Evolutionary conservation across 306 rosid species (phyloP).

Genomic region (Quercus alba): DNA sequence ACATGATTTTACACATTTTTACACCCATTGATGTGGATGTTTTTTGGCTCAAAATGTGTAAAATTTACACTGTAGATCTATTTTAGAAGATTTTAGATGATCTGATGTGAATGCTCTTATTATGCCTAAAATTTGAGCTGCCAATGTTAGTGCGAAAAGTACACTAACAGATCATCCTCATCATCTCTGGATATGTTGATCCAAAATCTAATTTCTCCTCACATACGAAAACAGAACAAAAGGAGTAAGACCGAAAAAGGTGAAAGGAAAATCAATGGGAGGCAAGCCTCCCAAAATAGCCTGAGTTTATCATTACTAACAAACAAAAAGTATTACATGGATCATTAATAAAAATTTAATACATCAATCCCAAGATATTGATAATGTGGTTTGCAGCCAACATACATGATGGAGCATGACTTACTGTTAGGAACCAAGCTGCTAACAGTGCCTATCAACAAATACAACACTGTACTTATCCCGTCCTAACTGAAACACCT

Average conservation of each 20-base stretch:
- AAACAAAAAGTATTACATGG: not conserved
- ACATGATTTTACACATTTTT: no score
- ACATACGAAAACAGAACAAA: not conserved
- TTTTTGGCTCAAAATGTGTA: no score
- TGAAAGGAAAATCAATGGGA: not conserved
- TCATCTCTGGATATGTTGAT: no score
- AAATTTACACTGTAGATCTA: no score
- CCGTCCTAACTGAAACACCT: not conserved
- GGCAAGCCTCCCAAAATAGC: not conserved
- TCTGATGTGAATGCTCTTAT: no score
- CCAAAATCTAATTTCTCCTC: not conserved
- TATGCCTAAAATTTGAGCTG: no score
- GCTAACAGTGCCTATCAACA: not conserved
- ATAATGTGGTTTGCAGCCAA: slow-evolving; percentile 18
- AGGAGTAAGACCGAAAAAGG: not conserved
- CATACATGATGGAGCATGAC: slow-evolving; percentile 2
- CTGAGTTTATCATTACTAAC: not conserved
- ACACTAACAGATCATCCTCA: no score
- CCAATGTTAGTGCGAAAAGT: no score
- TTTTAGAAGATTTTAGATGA: no score
- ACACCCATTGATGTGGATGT: no score
- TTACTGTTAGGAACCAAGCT: not conserved
- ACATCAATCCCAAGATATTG: slow-evolving; percentile 16
- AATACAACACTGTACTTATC: slow-evolving; percentile 11
- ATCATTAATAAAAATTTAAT: not conserved